phyloP scores from a whole-genome alignment of 768 basidiomycete genomes.

The Baorangia bicolor region DNA sequence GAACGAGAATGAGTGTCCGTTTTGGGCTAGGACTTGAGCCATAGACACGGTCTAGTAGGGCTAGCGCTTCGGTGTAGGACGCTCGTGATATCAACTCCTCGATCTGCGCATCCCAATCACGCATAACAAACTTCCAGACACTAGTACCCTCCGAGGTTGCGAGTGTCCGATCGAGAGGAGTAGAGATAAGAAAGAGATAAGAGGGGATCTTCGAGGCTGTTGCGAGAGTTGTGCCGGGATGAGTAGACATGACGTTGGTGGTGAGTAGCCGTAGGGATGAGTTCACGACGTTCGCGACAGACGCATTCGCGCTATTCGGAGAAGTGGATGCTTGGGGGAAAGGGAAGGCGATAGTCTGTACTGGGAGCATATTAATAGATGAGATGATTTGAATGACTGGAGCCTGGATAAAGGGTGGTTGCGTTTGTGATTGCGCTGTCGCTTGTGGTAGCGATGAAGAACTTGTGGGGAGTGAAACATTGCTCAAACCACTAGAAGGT shows the following conservation, averaged over 20 bases:
- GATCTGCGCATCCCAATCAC: slow-evolving; percentile 75
- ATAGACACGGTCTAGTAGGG: slow-evolving; percentile 56
- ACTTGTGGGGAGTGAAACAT: slow-evolving; percentile 4
- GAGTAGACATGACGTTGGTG: slow-evolving; percentile 40
- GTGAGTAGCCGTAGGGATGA: slow-evolving; percentile 63
- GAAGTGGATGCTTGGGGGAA: slow-evolving; percentile 40
- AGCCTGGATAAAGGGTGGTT: slow-evolving; percentile 45
- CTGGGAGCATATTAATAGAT: slow-evolving; percentile 57
- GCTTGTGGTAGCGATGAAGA: slow-evolving; percentile 15
- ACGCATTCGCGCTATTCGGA: slow-evolving; percentile 1
- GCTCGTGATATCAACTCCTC: slow-evolving; percentile 76
- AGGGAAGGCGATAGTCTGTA: slow-evolving; percentile 67
- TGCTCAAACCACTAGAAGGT: slow-evolving; percentile 19
- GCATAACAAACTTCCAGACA: slow-evolving; percentile 75
- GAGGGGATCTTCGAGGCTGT: slow-evolving; percentile 25
- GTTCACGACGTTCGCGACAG: slow-evolving; percentile 25
- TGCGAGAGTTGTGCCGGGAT: slow-evolving; percentile 37
- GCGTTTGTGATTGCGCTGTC: slow-evolving; percentile 24
- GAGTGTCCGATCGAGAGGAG: slow-evolving; percentile 68
- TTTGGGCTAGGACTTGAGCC: slow-evolving; percentile 28
- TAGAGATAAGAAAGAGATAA: slow-evolving; percentile 61
- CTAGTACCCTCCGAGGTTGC: slow-evolving; percentile 70
- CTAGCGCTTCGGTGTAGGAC: slow-evolving; percentile 75
- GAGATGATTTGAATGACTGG: slow-evolving; percentile 72
- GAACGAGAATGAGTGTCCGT: slow-evolving; percentile 57